These are phyloP conservation scores for Clonostachys rhizophaga DNA, from an alignment of 2,329 filamentous ascomycete species.

Conservation along the genomic window DNA sequence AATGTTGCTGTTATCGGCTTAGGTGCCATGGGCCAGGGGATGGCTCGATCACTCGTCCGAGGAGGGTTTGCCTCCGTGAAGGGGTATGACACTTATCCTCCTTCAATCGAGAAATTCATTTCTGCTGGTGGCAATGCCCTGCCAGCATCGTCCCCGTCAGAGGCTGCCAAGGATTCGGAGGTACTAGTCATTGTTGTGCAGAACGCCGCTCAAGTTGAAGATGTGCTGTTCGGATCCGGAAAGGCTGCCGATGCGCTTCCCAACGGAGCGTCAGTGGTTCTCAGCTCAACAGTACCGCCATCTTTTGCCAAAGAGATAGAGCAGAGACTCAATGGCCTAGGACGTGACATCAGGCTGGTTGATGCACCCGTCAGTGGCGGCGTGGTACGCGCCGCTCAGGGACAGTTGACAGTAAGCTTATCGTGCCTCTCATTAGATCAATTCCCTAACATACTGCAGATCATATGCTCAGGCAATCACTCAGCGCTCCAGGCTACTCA, in stretches of 20 bases:
- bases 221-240: slow-evolving; percentile 20
- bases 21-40: slow-evolving; percentile 30
- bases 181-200: slow-evolving; percentile 28
- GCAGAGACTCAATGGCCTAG: slow-evolving; percentile 9
- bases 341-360: slow-evolving; percentile 18
- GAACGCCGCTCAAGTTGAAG: slow-evolving; percentile 21
- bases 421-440: neutral
- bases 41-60: slow-evolving; percentile 23
- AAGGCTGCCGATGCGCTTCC: slow-evolving; percentile 17
- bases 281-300: slow-evolving; percentile 29
- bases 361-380: slow-evolving; percentile 31
- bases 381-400: slow-evolving; percentile 24
- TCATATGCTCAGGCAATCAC: slow-evolving; percentile 22
- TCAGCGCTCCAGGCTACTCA: slow-evolving; percentile 12
- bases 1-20: slow-evolving; percentile 27
- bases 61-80: slow-evolving; percentile 20
- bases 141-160: slow-evolving; percentile 15
- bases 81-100: slow-evolving; percentile 22
- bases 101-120: slow-evolving; percentile 20
- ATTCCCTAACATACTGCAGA: slow-evolving; percentile 10
- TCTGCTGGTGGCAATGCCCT: slow-evolving; percentile 11
- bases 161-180: slow-evolving; percentile 17
- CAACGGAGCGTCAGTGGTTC: slow-evolving; percentile 19
- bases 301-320: slow-evolving; percentile 14
- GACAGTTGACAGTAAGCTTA: slow-evolving; percentile 22